These are phyloP conservation scores for Alloascoidea africana DNA, from an alignment of 805 yeast species.

Conservation along the genomic window DNA sequence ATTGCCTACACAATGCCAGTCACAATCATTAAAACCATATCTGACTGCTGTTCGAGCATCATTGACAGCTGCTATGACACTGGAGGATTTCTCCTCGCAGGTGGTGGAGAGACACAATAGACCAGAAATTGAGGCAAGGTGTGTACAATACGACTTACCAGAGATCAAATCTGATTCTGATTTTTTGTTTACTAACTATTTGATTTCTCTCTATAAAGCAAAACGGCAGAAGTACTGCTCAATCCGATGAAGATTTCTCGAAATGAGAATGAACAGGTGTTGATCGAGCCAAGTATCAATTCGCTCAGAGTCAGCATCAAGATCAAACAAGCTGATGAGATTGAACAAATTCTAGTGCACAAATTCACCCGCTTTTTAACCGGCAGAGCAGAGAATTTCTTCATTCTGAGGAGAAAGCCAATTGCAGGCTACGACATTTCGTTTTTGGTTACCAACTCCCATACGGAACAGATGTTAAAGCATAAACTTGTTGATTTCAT, in stretches of 20 bases:
- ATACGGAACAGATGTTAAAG: conserved; percentile 91
- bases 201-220: conserved; percentile 26
- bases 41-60: conserved; percentile 88
- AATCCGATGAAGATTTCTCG: conserved; percentile 85
- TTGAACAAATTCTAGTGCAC: conserved; percentile 86
- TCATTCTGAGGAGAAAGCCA: conserved; percentile 83
- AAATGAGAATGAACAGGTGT: conserved; percentile 83
- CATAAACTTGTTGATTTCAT: conserved; percentile 92
- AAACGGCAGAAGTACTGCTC: conserved; percentile 70
- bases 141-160: conserved; percentile 6
- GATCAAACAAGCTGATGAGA: conserved; percentile 96
- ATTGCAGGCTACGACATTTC: conserved; percentile 87
- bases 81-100: conserved; percentile 91
- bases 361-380: conserved; percentile 89
- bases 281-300: conserved; percentile 89
- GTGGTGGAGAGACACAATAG: conserved; percentile 93
- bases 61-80: conserved; percentile 81
- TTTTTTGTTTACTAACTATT: background rate
- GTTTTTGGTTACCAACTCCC: conserved; percentile 83
- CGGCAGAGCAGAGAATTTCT: conserved; percentile 89
- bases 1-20: too few species aligned
- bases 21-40: conserved; percentile 94
- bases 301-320: conserved; percentile 82
- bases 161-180: background rate
- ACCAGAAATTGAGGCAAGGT: conserved; percentile 82